These are phyloP conservation scores for Cystofilobasidium ferigula DNA, from an alignment of 768 basidiomycete genomes.

Conservation along the genomic window DNA sequence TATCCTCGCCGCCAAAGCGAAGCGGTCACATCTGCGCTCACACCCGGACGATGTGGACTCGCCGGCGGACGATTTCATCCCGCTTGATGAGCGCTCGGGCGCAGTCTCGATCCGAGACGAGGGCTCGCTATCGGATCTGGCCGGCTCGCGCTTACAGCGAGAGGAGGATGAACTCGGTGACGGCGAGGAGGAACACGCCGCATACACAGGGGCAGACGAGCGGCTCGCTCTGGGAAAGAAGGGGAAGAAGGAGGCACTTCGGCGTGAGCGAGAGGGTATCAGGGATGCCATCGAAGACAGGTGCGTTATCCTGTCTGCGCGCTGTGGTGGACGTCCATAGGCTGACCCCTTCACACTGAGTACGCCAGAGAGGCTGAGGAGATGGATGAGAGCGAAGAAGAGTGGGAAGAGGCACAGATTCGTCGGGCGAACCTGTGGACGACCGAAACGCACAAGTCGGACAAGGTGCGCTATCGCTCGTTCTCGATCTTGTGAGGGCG, in stretches of 20 bases:
- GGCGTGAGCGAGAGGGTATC: constrained; percentile 57
- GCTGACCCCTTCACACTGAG: neutral
- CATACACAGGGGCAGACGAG: constrained; percentile 77
- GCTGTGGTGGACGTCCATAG: neutral
- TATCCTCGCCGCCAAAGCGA: constrained; percentile 62
- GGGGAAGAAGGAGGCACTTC: constrained; percentile 58
- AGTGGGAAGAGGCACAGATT: constrained; percentile 78
- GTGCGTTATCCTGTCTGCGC: constrained; percentile 43
- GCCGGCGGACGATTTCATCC: constrained; percentile 58
- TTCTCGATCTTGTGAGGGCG: neutral
- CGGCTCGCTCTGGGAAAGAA: constrained; percentile 77
- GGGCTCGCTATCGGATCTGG: constrained; percentile 41
- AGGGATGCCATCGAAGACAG: constrained; percentile 71
- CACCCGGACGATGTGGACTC: constrained; percentile 20
- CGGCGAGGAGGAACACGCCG: constrained; percentile 82
- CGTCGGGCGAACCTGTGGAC: constrained; percentile 56
- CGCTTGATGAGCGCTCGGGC: constrained; percentile 42
- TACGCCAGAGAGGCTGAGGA: constrained; percentile 44
- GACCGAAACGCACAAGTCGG: constrained; percentile 27
- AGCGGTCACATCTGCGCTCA: constrained; percentile 46
- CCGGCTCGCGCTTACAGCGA: constrained; percentile 64
- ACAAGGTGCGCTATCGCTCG: neutral
- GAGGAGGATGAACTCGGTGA: constrained; percentile 84
- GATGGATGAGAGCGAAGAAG: constrained; percentile 45
- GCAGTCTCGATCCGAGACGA: constrained; percentile 43